Base-by-base conservation (phyloP, 2,329 filamentous ascomycete genomes). In the Anisogramma anomala region DNA sequence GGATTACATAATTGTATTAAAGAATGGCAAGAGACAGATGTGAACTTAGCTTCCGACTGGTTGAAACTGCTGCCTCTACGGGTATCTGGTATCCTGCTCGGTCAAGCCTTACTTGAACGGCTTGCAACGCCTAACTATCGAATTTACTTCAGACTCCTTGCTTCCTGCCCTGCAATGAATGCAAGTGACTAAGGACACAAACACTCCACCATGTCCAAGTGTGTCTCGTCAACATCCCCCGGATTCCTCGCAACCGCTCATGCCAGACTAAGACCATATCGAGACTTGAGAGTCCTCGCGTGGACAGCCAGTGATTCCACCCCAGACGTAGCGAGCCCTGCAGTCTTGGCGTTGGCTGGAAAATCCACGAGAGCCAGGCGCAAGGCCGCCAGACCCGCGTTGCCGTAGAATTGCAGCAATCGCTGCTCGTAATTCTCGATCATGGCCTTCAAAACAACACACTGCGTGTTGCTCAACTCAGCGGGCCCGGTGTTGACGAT, bases 391-490 rank as follows among this genome's bases (percentile, higher is more conserved):
- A 83, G 58, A 0, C 76, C 88, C 6, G 82, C 76, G 36, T 76
- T 78, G 1, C 88, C 89, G 53, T 88, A 98, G 50, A 91, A 85
- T 11, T 69, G 67, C 36, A 95, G 64, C 52, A 96, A 86, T 14
- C 82, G 79, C 40, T 77, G 70, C 48, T 85, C 79, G 47, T 82
- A 82, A 18, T 80, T 74, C 40, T 82, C 72, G 22, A 89, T 74
- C 71, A 89, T 79, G 6, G 77, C 68, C 44, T 79, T 74, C 30
- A 89, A 65, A 2, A 88, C 74, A 4, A 79, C 69, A 47, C 78
- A 75, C 50, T 88, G 83, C 0, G 82, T 87, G 47, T 80, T 74
- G n/a, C 79, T 82, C 8, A 82, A 71, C 49, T 84, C 71, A 8
- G 63, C 59, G 0, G 76, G 55, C 0, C 85, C 81, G 0, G 84